Base-by-base conservation (phyloP, 345 rosid species). In the Streptanthus diversifolius region DNA sequence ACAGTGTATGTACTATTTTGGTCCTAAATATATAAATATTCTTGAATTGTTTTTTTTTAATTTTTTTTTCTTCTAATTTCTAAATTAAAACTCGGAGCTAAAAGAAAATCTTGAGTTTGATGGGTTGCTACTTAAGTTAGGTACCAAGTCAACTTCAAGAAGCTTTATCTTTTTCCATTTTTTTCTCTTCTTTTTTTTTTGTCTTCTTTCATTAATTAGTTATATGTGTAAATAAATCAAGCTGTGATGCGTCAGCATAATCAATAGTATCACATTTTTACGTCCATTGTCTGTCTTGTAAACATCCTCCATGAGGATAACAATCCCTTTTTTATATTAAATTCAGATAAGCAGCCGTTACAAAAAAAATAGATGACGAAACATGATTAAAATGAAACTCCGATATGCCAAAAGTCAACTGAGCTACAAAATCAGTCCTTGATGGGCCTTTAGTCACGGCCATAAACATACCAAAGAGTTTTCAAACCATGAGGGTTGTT, bases 61-160 rank as follows among this genome's bases (percentile, higher is more conserved):
- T n/a, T n/a, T n/a, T n/a, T 24, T 41, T 15, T 44, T 5, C 7
- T 1, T 48, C 9, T 9, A 19, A 29, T 8, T 61, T 19, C 24
- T 19, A 8, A 27, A 75, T 2, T 19, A 21, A 32, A 60, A 40
- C 18, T 7, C 2, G 45, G 45, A 40, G 54, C 5, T 17, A 45
- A 10, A 19, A 61, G 49, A 19, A 3, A 35, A 36, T 4, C 6
- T 8, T 5, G 48, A 56, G 49, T 7, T 49, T 67, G 62, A 48
- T 66, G 9, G 62, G 66, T 43, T 54, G 30, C 52, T 48, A 56
- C 41, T 30, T 33, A 15, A 24, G 72, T 40, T 68, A 12, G 63
- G 56, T 61, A 43, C 22, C 44, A 44, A 76, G 75, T 69, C 70
- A 53, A 18, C 49, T 63, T 54, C 79, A 52, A 68, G 48, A 41